Conservation (phyloP, 192 early-diverging fungal genomes). For the Backusella westeae region DNA sequence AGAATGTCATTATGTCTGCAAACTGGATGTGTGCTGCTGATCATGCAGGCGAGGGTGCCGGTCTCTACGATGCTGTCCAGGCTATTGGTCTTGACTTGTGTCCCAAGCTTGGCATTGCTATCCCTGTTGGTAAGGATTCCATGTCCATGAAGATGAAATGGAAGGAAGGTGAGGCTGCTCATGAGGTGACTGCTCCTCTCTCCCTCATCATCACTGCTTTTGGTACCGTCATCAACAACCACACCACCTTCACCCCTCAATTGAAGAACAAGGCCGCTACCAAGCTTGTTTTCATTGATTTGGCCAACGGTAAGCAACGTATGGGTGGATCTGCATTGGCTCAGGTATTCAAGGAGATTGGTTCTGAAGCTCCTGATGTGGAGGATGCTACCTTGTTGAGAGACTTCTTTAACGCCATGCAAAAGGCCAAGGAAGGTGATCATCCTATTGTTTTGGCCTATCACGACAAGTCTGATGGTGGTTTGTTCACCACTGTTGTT, state of each 20-base stretch:
- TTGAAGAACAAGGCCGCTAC: conserved; percentile 53
- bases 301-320: conserved; percentile 79
- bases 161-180: conserved; percentile 43
- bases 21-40: conserved; percentile 99
- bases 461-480: conserved; percentile 99
- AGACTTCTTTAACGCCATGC: conserved; percentile 79
- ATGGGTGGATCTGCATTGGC: conserved; percentile 93
- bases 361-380: conserved; percentile 83
- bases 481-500: conserved; percentile 84
- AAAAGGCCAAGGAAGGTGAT: conserved; percentile 35
- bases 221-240: conserved; percentile 81
- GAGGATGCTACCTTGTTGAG: conserved; percentile 68
- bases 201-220: conserved; percentile 94
- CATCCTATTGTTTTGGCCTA: conserved; percentile 80
- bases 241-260: conserved; percentile 89
- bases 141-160: conserved; percentile 99
- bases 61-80: conserved; percentile 89
- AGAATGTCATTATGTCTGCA: conserved; percentile 81
- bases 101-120: conserved; percentile 86
- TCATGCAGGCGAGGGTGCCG: conserved; percentile 89
- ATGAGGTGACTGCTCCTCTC: conserved; percentile 84
- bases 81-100: conserved; percentile 94
- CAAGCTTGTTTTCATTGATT: conserved; percentile 81
- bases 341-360: conserved; percentile 89
- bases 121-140: conserved; percentile 99